Evolutionary conservation across 2,329 filamentous ascomycete genomes (phyloP), one percentile per base, ranked within the genome.

Genomic region (Paracorniculantispora psalliotae): DNA sequence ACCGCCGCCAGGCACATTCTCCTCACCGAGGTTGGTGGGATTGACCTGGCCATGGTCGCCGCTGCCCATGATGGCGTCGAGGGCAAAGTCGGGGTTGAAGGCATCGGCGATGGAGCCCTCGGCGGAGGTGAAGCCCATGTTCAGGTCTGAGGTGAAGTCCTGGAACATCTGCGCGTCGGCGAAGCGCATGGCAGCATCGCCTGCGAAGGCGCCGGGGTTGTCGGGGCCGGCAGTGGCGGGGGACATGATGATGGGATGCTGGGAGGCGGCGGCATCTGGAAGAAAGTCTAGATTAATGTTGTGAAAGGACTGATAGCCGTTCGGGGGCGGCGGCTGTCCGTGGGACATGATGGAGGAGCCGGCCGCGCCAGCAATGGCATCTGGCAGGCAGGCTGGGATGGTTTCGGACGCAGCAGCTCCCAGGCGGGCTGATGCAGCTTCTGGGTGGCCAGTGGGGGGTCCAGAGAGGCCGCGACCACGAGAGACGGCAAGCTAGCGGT

Each of bases 1-100:
- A 26, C 75, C 74, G 17, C 72, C 73, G 60, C 76, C 76, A 39
- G 76, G 74, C 8, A 76, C 68, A 44, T 72, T 73, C 61, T 73
- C 73, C 51, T 68, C 66, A 2, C 67, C 67, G 1, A 68, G 69
- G 57, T 69, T 71, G 64, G 73, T 70, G 50, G 69, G 69, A 55
- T 70, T 73, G 61, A 74, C 69, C 46, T 69, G 61, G 53, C 62
- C 67, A 35, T 61, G 50, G 30, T 65, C 58, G 35, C 57, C 64
- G 41, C 66, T 65, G 43, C 9, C 49, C 52, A 48, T 60, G 44
- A 60, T 58, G 59, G 62, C 33, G 43, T 54, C 57, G 37, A 57
- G 46, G 26, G 55, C 55, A 44, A 57, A 57, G 50, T 59, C 57
- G 26, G 47, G 48, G 50, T 59, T 48, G 57, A 48, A 53, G 30